Conservation (phyloP, 2,329 filamentous ascomycete genomes). For the Fusarium burgessii region DNA sequence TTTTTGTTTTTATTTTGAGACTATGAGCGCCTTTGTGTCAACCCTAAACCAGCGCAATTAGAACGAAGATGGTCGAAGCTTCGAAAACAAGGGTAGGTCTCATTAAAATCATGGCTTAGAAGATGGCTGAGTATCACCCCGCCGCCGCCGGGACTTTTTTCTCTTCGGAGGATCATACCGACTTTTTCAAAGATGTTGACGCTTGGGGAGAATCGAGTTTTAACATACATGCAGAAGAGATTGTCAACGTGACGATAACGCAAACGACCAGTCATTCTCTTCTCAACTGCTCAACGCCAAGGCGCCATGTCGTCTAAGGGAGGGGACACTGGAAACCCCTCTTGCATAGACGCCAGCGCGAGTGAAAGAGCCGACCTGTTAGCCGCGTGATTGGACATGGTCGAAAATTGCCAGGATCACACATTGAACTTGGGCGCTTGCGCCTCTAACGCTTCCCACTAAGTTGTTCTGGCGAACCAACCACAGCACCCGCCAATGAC, state of each 20-base stretch:
- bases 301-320: conserved; percentile 26
- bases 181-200: conserved; percentile 4
- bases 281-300: conserved; percentile 26
- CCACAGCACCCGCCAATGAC: conserved; percentile 28
- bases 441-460: conserved; percentile 47
- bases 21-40: conserved; percentile 3
- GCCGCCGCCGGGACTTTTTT: conserved; percentile 13
- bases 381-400: conserved; percentile 48
- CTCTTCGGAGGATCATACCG: neutral
- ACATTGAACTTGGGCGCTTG: conserved; percentile 41
- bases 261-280: conserved; percentile 19
- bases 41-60: conserved; percentile 29
- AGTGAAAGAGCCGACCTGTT: conserved; percentile 47
- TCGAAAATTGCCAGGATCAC: conserved; percentile 29
- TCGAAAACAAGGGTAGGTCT: conserved; percentile 17
- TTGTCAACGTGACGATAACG: neutral
- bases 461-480: conserved; percentile 34
- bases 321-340: conserved; percentile 26
- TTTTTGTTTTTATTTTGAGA: neutral
- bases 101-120: conserved; percentile 30
- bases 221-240: neutral
- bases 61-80: conserved; percentile 14
- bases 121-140: conserved; percentile 38
- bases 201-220: conserved; percentile 2
- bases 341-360: conserved; percentile 49